Evolutionary conservation across 228 moss, liverwort and hornwort species (phyloP), one percentile per base, ranked within the genome.

Genomic region (Sphagnum fallax): DNA sequence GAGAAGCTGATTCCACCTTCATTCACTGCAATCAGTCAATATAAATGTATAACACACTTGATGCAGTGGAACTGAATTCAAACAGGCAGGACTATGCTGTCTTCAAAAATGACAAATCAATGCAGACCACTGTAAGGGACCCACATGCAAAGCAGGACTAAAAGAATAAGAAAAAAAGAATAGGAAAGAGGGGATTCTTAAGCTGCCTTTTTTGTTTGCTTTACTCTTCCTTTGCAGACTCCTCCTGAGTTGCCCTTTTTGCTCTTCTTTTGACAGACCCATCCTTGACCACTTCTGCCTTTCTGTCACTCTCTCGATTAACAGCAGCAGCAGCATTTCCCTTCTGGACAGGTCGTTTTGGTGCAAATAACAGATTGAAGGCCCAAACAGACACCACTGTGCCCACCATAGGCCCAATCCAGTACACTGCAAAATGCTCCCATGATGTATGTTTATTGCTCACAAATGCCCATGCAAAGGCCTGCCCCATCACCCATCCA

Each of bases 381-480:
- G 86, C 71, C 71, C 80, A 72, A 2, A 80, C 89, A 6, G 91
- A 89, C 0, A 73, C 79, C 58, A 91, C 51, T 49, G 84, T 67
- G 64, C 94, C 94, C 13, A 84, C 49, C 15, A 82, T 72, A 47
- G 94, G 94, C 9, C 79, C 78, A 66, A 83, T 58, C 94, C 94
- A 94, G n/a, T 94, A 94, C 5, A 89, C 91, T 32, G 67, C 71
- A 47, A 88, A 73, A 62, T 94, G 73, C 75, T 91, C 86, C 15
- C 6, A 5, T 0, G 78, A 67, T 47, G 73, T 18, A 50, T 78
- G 78, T 9, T 69, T 75, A 47, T 75, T 71, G 50, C 88, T 84
- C 12, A 81, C 65, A 64, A 79, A 83, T 15, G 88, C 94, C 94
- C 94, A 94, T 51, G 79, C 94, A 14, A 91, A 94, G 0, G 88